Conservation (phyloP, 1,284 basidiomycete genomes). For the Vanrija pseudolonga region DNA sequence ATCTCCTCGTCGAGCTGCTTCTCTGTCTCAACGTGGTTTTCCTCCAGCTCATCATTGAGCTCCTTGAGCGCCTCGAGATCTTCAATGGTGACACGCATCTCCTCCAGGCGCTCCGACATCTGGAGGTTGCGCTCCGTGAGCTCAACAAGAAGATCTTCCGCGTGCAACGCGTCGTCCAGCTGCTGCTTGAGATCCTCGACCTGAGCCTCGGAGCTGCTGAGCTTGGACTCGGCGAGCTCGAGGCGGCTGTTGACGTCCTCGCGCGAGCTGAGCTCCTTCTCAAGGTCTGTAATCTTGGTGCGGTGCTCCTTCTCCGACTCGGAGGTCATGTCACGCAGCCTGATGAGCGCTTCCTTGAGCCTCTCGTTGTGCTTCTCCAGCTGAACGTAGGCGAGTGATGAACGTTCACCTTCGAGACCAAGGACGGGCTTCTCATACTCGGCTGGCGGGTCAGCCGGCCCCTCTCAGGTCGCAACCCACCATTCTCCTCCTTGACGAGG, state of each 20-base stretch:
- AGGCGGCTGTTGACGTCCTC: conserved; percentile 57
- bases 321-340: conserved; percentile 78
- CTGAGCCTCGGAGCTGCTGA: conserved; percentile 79
- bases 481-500: conserved; percentile 62
- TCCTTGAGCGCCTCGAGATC: conserved; percentile 94
- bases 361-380: conserved; percentile 95
- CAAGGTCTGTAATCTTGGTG: conserved; percentile 76
- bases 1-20: conserved; percentile 87
- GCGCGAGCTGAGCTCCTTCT: conserved; percentile 67
- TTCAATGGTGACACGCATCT: conserved; percentile 91
- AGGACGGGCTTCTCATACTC: conserved; percentile 51
- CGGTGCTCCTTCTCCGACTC: conserved; percentile 85
- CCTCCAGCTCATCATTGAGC: conserved; percentile 94
- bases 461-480: conserved; percentile 20
- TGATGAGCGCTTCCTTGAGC: conserved; percentile 88
- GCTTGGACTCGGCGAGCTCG: conserved; percentile 71
- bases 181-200: conserved; percentile 92
- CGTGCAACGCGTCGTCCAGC: conserved; percentile 89
- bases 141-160: conserved; percentile 93
- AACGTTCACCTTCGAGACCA: conserved; percentile 54
- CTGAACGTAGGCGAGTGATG: conserved; percentile 78
- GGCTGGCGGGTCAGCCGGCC: conserved; percentile 15
- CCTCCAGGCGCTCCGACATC: conserved; percentile 89
- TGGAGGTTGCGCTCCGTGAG: conserved; percentile 91
- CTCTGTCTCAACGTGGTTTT: conserved; percentile 92